Evolutionary conservation across 2,329 filamentous ascomycete species (phyloP).

Genomic region (Eurotiales sp.): DNA sequence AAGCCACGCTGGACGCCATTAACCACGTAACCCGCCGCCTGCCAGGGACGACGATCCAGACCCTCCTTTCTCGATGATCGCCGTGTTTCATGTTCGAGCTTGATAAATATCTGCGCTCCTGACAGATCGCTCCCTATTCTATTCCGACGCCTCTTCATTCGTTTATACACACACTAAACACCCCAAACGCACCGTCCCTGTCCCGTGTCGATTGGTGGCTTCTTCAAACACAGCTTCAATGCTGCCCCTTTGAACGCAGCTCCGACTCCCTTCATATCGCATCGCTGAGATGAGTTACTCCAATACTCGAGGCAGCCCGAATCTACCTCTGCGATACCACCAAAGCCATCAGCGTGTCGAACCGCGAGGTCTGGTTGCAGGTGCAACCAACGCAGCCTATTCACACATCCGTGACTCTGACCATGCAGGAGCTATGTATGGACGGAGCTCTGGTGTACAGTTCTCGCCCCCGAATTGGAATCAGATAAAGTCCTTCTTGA

Average conservation of each 20-base stretch:
- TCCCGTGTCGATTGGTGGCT: too few relatives aligned
- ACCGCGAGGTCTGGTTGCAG: slow-evolving; percentile 13
- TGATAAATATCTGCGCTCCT: neutral
- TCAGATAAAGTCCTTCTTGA: slow-evolving; percentile 16
- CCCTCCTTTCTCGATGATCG: neutral
- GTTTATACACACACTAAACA: too few relatives aligned
- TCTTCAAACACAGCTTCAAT: slow-evolving; percentile 7
- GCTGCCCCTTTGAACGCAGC: slow-evolving; percentile 1
- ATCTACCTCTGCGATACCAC: slow-evolving; percentile 24
- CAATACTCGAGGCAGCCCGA: slow-evolving; percentile 25
- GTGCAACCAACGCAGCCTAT: slow-evolving; percentile 20
- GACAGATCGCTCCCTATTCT: neutral
- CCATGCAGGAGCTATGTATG: slow-evolving; percentile 14
- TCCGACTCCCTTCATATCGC: neutral
- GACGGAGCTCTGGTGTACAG: slow-evolving; percentile 11
- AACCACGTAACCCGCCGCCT: too few relatives aligned
- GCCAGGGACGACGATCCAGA: neutral
- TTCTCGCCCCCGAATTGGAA: slow-evolving; percentile 19
- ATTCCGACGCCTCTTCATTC: neutral
- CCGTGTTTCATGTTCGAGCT: neutral
- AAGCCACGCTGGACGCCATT: too few relatives aligned
- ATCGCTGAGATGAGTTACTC: slow-evolving; percentile 30
- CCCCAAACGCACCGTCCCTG: too few relatives aligned
- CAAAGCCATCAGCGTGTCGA: slow-evolving; percentile 17
- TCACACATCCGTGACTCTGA: slow-evolving; percentile 21